These are phyloP conservation scores for Cladosporium sp. DNA, from an alignment of 2,329 filamentous ascomycete genomes.

Conservation along the genomic window DNA sequence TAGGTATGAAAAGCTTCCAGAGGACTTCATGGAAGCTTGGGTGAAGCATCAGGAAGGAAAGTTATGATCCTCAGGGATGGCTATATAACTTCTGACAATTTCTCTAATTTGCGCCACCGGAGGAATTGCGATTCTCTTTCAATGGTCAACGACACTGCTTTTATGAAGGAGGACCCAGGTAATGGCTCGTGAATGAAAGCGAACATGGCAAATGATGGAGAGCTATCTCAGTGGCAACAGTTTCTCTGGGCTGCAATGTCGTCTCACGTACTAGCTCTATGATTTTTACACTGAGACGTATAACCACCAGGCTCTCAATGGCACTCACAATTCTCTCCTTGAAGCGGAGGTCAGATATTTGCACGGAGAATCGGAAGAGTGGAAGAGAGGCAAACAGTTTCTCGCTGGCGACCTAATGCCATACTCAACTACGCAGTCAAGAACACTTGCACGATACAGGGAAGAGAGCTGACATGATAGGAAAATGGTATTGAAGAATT, in stretches of 20 bases:
- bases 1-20: slow-evolving; percentile 26
- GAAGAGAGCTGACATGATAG: background rate
- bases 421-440: background rate
- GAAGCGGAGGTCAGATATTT: background rate
- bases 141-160: background rate
- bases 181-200: background rate
- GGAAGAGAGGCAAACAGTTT: background rate
- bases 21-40: slow-evolving; percentile 16
- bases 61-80: background rate
- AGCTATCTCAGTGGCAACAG: background rate
- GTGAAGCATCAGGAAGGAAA: background rate
- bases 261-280: background rate
- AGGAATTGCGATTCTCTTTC: background rate
- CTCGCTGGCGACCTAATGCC: background rate
- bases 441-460: background rate
- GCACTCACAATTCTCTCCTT: background rate
- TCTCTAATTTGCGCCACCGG: too few relatives aligned
- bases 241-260: too few relatives aligned
- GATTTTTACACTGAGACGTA: background rate
- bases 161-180: background rate
- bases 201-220: background rate
- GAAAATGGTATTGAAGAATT: slow-evolving; percentile 5
- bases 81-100: background rate
- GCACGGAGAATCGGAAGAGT: background rate
- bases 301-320: background rate